Evolutionary conservation across 164 flowering plant species (phyloP).

Genomic region (Magnolia officinalis): DNA sequence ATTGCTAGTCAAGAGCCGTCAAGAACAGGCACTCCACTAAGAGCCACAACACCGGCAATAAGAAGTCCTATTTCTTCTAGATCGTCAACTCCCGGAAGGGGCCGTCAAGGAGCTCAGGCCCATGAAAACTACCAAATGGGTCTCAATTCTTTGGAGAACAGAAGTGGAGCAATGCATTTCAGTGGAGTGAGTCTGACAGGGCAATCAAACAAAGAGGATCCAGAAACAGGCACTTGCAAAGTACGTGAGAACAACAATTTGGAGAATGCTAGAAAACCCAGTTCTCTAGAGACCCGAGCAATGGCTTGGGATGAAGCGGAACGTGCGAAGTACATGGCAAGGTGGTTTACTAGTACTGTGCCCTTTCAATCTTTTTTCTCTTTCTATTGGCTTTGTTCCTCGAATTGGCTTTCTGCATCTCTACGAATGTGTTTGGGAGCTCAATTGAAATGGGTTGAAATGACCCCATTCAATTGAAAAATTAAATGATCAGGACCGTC

Average conservation of each 20-base stretch:
- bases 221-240: constrained; percentile 24
- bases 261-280: constrained; percentile 36
- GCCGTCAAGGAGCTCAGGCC: constrained; percentile 33
- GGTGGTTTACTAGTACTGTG: constrained; percentile 38
- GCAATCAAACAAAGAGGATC: constrained; percentile 27
- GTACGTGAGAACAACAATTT: constrained; percentile 17
- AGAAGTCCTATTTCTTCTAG: constrained; percentile 76
- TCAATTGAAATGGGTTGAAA: not conserved
- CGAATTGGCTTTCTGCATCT: not conserved
- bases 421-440: not conserved
- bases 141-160: constrained; percentile 23
- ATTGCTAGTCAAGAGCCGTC: constrained; percentile 92
- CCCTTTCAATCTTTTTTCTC: not conserved
- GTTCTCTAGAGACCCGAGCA: constrained; percentile 65
- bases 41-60: constrained; percentile 62
- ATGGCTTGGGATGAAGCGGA: constrained; percentile 98
- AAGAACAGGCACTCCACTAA: constrained; percentile 75
- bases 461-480: not conserved
- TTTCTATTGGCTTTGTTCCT: not conserved
- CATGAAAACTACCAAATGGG: constrained; percentile 29
- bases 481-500: too few species aligned
- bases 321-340: constrained; percentile 85
- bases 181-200: constrained; percentile 25
- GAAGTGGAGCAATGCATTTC: constrained; percentile 21
- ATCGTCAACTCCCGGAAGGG: constrained; percentile 61